phyloP scores from a whole-genome alignment of 148 eudicot genomes.

The Fagopyrum homotropicum region DNA sequence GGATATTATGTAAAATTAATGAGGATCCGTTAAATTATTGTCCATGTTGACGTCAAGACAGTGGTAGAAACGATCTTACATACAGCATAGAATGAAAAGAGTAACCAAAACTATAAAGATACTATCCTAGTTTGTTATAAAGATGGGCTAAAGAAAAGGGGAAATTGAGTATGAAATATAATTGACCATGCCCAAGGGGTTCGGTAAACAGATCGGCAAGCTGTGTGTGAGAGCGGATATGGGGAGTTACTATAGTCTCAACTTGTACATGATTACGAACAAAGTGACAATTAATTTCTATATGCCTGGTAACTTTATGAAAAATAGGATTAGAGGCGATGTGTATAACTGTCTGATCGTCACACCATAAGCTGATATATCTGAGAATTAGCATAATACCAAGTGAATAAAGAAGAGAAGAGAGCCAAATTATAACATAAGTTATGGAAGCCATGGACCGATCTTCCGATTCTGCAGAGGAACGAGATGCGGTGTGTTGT shows the following conservation, averaged over 20 bases:
- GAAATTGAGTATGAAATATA: no score
- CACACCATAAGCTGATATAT: not conserved
- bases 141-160: no score
- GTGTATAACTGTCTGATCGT: not conserved
- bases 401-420: not conserved
- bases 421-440: not conserved
- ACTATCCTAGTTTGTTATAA: no score
- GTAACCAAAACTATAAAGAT: no score
- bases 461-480: constrained; percentile 8
- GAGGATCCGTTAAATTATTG: constrained; percentile 41
- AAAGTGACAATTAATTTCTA: not conserved
- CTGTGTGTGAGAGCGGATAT: no score
- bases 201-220: no score
- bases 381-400: not conserved
- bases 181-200: no score
- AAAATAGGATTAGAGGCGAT: constrained; percentile 3
- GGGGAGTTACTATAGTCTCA: no score
- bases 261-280: not conserved
- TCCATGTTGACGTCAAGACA: constrained; percentile 87
- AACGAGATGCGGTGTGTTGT: not conserved
- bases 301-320: constrained; percentile 6
- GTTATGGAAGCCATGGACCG: not conserved
- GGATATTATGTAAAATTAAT: constrained; percentile 13
- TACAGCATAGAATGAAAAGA: no score
- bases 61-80: constrained; percentile 36